Base-by-base conservation (phyloP, 2,329 filamentous ascomycete species). In the Balansia obtecta region DNA sequence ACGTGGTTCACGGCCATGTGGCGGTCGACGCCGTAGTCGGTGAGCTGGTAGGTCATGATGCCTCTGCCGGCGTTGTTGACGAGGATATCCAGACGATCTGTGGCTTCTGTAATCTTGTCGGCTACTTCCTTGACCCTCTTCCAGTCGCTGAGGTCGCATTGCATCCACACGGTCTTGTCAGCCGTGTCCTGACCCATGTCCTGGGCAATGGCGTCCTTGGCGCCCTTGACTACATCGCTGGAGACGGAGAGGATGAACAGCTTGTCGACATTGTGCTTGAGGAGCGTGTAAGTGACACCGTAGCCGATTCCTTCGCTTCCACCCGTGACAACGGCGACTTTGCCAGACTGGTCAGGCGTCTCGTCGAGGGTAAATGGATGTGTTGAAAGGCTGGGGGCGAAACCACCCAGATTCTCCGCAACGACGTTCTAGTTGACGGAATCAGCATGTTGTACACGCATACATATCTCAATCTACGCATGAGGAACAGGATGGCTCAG, bases 1-100 rank as follows among this genome's bases (percentile, higher is more conserved):
- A 46, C 38, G 45, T 46, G 45, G 33, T 46, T 46, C 6, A 46
- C 33, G n/a, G 45, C 45, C 45, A 46, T 46, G 33, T 46, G 45
- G 12, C 45, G 45, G 33, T 46, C 45, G 33, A 46, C 45, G 45
- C 45, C 45, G 18, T 37, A 46, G 7, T 37, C 18, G 10, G 32
- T 27, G 33, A 46, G 45, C 20, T 46, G 15, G 18, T 37, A 46
- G 12, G 45, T 27, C 45, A 38, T 46, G 45, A 32, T 22, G 33
- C 45, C 45, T 3, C 45, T 32, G 33, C 45, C 32, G 16, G 45
- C 45, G 18, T 46, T 46, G 13, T 46, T 46, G 45, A 46, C 33
- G 33, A 46, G 45, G 22, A 46, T 27, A 18, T 46, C 45, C 33
- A 46, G 18, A 15, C 45, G 45, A 20, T 46, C 45, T 13, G 45